Evolutionary conservation across 2,329 filamentous ascomycete species (phyloP).

Genomic region (Cladosporium sp.): DNA sequence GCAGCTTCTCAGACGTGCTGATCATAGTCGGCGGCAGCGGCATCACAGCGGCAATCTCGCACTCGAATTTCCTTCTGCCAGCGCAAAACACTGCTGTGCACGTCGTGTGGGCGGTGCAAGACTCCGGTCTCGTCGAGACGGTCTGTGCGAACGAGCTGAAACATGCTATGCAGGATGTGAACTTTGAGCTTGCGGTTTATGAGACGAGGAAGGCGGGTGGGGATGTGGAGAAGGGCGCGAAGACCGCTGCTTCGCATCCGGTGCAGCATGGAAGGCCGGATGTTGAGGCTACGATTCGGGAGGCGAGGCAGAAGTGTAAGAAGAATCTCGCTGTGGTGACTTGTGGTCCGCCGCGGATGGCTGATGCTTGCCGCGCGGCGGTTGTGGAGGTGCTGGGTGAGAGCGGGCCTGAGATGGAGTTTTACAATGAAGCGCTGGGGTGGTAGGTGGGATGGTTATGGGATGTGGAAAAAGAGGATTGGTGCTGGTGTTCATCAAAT

Average conservation of each 20-base stretch:
- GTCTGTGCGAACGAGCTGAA: conserved; percentile 15
- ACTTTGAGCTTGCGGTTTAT: background rate
- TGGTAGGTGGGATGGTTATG: conserved; percentile 8
- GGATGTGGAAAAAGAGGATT: no score
- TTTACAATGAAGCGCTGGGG: conserved; percentile 19
- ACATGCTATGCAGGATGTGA: background rate
- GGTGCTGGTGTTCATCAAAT: no score
- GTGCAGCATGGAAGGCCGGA: conserved; percentile 19
- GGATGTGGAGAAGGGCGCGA: background rate
- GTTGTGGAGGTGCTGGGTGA: conserved; percentile 19
- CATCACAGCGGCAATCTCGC: conserved; percentile 40
- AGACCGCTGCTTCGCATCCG: background rate
- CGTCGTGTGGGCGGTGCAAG: conserved; percentile 19
- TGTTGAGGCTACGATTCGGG: conserved; percentile 16
- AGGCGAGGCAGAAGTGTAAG: conserved; percentile 12
- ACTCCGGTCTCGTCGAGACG: conserved; percentile 16
- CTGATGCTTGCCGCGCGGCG: conserved; percentile 18
- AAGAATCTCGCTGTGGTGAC: conserved; percentile 18
- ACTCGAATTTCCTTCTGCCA: conserved; percentile 17
- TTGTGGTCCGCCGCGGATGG: conserved; percentile 19
- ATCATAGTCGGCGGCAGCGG: conserved; percentile 48
- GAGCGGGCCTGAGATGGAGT: conserved; percentile 18
- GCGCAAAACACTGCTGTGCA: conserved; percentile 12
- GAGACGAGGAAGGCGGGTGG: background rate
- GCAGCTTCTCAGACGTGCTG: conserved; percentile 37